Percentiles rank a stretch among this genome's conserved stretches.
These are phyloP conservation scores for Metschnikowia kofuensis DNA, from an alignment of 805 yeast species.

Conservation along the genomic window DNA sequence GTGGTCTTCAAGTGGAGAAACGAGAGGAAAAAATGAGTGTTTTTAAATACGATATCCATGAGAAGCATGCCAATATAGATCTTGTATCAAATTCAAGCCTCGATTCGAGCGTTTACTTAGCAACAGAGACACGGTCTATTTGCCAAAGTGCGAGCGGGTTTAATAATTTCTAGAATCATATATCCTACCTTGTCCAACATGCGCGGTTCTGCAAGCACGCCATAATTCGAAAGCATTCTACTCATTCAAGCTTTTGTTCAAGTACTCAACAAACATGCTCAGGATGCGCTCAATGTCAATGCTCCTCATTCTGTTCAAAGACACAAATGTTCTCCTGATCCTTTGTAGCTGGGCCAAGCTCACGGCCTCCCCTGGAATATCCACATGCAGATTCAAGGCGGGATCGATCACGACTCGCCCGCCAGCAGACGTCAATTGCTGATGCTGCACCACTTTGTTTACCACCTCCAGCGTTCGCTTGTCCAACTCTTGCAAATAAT, in stretches of 20 bases:
- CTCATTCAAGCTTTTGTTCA: conserved; percentile 56
- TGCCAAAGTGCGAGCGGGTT: no score
- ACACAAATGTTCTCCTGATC: conserved; percentile 77
- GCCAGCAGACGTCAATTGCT: conserved; percentile 49
- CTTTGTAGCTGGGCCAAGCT: conserved; percentile 80
- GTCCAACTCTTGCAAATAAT: conserved; percentile 78
- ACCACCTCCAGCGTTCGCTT: conserved; percentile 64
- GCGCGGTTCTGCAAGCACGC: background rate
- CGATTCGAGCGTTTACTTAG: no score
- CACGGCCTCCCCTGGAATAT: conserved; percentile 60
- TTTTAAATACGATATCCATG: no score
- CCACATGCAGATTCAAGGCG: conserved; percentile 46
- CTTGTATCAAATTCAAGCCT: no score
- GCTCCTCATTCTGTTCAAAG: conserved; percentile 74
- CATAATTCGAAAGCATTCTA: background rate
- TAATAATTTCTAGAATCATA: no score
- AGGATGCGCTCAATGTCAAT: conserved; percentile 67
- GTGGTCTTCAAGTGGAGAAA: conserved; percentile 82
- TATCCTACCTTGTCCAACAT: no score
- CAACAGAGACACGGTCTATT: no score
- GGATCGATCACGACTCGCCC: conserved; percentile 48
- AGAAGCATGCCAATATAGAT: no score
- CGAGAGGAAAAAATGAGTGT: conserved; percentile 54
- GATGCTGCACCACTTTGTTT: conserved; percentile 58
- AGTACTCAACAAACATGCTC: conserved; percentile 73